Base-by-base conservation (phyloP, 2,329 filamentous ascomycete species). In the Venturia aucupariae region DNA sequence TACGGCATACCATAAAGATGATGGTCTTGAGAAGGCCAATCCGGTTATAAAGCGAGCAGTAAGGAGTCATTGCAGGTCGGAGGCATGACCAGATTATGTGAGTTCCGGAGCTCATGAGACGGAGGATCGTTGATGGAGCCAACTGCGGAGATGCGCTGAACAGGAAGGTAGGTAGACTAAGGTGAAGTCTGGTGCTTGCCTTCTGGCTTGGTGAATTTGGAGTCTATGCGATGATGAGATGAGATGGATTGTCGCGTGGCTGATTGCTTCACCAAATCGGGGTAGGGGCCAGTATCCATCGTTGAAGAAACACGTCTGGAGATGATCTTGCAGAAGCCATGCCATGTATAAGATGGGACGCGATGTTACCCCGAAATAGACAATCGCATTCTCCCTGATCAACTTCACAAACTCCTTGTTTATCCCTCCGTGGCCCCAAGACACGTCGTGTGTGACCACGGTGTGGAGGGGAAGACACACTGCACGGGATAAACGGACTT, bases 391-490 rank as follows among this genome's bases (percentile, higher is more conserved):
- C n/a, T n/a, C n/a, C n/a, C n/a, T n/a, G n/a, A n/a, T n/a, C 51
- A 57, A 57, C 24, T 35, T 57, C 27, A 57, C 10, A 15, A 19
- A 7, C 48, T 22, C 51, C 30, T 4, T 57, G 51, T 57, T 57
- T 57, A 19, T 11, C 30, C 30, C 15, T 15, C 48, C 6, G 2
- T 27, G 46, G 13, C 46, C n/a, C 24, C 51, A 35, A 57, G 51
- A 57, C 51, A 57, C 30, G 51, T 57, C 19, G 51, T 57, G 51
- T 57, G 30, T 57, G 51, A 35, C 51, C 51, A 30, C 10, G 24
- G 24, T 19, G 48, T 11, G 24, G 48, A 54, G 48, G 48, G 48
- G 48, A 55, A 35, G 51, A 55, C 51, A 35, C 27, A 8, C 24
- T 54, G 48, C 48, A 54, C 24, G 24, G 30, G 27, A 55, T 35